A percentile compares a stretch with the other conserved stretches of the same genome.
Evolutionary conservation across 495 filamentous ascomycete species (phyloP).

Genomic region (Neurospora intermedia): DNA sequence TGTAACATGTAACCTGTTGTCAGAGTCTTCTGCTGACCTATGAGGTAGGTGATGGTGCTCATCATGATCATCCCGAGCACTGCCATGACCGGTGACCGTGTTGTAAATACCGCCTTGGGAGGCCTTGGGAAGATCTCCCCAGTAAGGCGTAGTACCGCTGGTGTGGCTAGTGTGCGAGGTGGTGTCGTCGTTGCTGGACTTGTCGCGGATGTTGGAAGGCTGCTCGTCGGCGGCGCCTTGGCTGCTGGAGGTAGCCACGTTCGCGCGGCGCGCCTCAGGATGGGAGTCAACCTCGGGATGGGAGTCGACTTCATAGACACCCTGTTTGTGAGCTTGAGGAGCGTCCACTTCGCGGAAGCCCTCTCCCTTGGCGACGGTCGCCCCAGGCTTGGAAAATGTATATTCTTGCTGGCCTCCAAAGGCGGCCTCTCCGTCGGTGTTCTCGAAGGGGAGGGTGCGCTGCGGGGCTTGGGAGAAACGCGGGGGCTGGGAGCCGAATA

Average conservation of each 20-base stretch:
- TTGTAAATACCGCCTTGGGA: slow-evolving; percentile 27
- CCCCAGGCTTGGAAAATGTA: neutral
- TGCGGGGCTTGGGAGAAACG: neutral
- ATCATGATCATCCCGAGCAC: slow-evolving; percentile 21
- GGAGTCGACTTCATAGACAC: neutral
- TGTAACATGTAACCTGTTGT: slow-evolving; percentile 10
- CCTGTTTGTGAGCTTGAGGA: neutral
- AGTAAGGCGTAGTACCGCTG: slow-evolving; percentile 19
- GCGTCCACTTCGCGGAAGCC: neutral
- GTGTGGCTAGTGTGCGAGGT: neutral
- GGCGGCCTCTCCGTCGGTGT: neutral
- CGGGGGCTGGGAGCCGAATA: neutral
- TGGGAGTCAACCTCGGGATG: neutral
- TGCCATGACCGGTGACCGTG: slow-evolving; percentile 32
- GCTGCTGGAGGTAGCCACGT: neutral
- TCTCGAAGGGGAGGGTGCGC: neutral
- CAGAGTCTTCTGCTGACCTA: slow-evolving; percentile 8
- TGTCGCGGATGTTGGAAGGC: neutral
- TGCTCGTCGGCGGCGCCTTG: neutral
- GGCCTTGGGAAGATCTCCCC: slow-evolving; percentile 29
- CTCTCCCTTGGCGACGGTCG: neutral
- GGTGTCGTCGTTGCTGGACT: neutral
- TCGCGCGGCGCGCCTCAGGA: neutral
- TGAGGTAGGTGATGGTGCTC: slow-evolving; percentile 19
- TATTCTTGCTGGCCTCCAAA: neutral